Base-by-base conservation (phyloP, 306 rosid species). In the Albizia julibrissin region DNA sequence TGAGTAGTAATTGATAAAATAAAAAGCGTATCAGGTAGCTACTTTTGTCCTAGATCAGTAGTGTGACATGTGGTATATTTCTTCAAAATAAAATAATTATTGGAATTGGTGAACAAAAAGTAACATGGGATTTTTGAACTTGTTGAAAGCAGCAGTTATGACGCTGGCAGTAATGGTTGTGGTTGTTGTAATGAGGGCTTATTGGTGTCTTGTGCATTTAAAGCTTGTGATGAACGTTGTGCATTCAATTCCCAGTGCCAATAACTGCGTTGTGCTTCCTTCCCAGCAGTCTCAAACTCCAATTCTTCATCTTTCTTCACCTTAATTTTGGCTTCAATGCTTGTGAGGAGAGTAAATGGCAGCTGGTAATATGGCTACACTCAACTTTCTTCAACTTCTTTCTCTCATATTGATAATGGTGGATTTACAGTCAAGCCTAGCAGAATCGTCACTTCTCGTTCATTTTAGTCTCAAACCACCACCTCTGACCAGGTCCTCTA, bases 401-500 rank as follows among this genome's bases (percentile, higher is more conserved):
- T 42, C 81, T 75, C 47, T 33, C 74, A 73, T 82, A 75, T 80
- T 85, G 46, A 76, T 75, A 69, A 72, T 78, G 67, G 34, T 75
- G 33, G 61, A 24, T 74, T 40, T 22, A 40, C 27, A 10, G 54
- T 42, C 34, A 70, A 22, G 21, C 74, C 33, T 42, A 11, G 74
- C 74, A 70, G 54, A 70, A 70, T 70, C 74, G 6, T 40, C 84
- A 39, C 81, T 89, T 76, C 18, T 83, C n/a, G 40, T 91, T 77
- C 83, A 79, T 74, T 85, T 89, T 59, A 80, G 61, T 43, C 85
- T 73, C 77, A 75, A 77, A 66, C 95, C 95, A n/a, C 89, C 83
- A 33, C 27, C 86, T 43, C 19, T 11, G 59, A 83, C 90, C 42
- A 85, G 93, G 77, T 77, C 81, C 78, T 84, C 93, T 16, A 77